These are phyloP conservation scores for Mycotypha africana DNA, from an alignment of 371 early-diverging fungal genomes.

Conservation along the genomic window DNA sequence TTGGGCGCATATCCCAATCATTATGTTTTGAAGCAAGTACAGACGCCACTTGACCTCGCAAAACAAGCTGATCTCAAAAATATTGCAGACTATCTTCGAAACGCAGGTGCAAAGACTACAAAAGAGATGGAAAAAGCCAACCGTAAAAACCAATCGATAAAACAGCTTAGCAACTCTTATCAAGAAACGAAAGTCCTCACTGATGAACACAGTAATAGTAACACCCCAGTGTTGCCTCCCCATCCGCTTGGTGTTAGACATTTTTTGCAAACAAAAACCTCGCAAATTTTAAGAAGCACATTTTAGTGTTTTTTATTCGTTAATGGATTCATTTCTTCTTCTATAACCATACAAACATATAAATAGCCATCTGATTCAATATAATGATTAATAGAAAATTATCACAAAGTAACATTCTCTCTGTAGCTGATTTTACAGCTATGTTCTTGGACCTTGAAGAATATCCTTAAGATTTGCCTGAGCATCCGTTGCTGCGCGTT, in stretches of 20 bases:
- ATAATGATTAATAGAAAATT: too few relatives aligned
- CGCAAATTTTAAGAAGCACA: conserved; percentile 12
- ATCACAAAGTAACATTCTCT: too few relatives aligned
- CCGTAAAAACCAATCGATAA: not conserved
- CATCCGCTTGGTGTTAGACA: conserved; percentile 9
- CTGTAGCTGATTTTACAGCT: too few relatives aligned
- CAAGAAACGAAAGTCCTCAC: conserved; percentile 12
- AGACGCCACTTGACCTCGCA: conserved; percentile 37
- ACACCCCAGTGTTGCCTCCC: not conserved
- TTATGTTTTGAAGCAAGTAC: conserved; percentile 27
- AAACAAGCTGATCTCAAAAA: conserved; percentile 22
- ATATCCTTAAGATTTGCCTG: conserved; percentile 65
- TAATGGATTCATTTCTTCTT: too few relatives aligned
- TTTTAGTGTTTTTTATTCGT: too few relatives aligned
- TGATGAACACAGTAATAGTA: conserved; percentile 7
- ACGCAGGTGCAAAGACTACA: conserved; percentile 30
- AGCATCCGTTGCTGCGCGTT: conserved; percentile 61
- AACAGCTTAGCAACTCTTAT: not conserved
- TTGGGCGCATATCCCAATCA: conserved; percentile 32
- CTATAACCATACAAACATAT: too few relatives aligned
- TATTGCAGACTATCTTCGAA: conserved; percentile 22
- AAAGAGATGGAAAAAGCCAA: conserved; percentile 34
- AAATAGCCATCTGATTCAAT: too few relatives aligned
- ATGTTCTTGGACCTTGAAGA: conserved; percentile 45
- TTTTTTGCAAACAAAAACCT: conserved; percentile 17